These are phyloP conservation scores for Turnera subulata DNA, from an alignment of 345 rosid genomes.

Conservation along the genomic window DNA sequence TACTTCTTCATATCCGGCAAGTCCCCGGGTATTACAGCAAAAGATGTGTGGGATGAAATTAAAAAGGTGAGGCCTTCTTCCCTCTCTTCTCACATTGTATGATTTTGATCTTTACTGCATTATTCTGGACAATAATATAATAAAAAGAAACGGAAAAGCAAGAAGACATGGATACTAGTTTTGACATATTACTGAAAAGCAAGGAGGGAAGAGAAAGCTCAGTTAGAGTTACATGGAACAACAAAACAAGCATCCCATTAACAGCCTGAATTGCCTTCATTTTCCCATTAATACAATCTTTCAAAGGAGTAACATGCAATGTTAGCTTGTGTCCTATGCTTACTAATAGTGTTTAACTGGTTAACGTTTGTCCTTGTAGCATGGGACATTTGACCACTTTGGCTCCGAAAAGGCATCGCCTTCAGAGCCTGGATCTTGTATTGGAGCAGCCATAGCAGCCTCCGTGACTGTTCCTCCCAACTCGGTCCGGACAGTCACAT, in stretches of 20 bases:
- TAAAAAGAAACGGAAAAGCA: too few relatives aligned
- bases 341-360: background rate
- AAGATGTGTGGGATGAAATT: constrained; percentile 77
- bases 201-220: too few relatives aligned
- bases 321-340: background rate
- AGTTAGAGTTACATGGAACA: too few relatives aligned
- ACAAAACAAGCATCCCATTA: too few relatives aligned
- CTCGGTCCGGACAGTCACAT: constrained; percentile 50
- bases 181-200: too few relatives aligned
- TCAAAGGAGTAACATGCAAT: background rate
- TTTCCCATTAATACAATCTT: background rate
- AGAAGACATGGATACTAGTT: too few relatives aligned
- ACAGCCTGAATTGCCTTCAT: too few relatives aligned
- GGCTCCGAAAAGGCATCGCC: constrained; percentile 21
- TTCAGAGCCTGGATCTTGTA: constrained; percentile 69
- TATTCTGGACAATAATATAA: too few relatives aligned
- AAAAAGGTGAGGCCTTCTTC: constrained; percentile 50
- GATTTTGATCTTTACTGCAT: too few relatives aligned
- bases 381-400: constrained; percentile 63
- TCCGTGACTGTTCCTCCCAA: constrained; percentile 52
- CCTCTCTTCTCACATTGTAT: too few relatives aligned
- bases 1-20: constrained; percentile 65
- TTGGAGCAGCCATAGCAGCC: constrained; percentile 91
- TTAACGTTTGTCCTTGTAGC: constrained; percentile 30
- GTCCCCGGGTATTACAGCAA: constrained; percentile 63